phyloP scores from a whole-genome alignment of 225 moss, liverwort and hornwort genomes.

The Bryum argenteum region DNA sequence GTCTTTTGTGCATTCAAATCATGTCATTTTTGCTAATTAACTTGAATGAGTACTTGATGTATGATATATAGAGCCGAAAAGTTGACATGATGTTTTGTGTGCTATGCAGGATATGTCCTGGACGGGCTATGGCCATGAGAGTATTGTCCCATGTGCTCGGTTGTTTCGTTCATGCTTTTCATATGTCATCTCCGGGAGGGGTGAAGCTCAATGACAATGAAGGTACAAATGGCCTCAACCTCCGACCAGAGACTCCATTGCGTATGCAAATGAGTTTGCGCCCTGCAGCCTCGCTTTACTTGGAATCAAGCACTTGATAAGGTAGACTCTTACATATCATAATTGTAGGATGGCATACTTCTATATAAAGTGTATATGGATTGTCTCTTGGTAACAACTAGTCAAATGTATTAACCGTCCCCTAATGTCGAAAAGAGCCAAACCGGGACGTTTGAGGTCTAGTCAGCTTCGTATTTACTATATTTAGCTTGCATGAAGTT shows the following conservation, averaged over 20 bases:
- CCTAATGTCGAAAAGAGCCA: too few species aligned
- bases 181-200: constrained; percentile 19
- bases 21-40: too few species aligned
- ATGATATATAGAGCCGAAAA: too few species aligned
- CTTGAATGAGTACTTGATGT: too few species aligned
- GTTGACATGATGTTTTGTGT: too few species aligned
- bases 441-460: too few species aligned
- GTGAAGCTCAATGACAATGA: constrained; percentile 7
- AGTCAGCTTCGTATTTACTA: too few species aligned
- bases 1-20: too few species aligned
- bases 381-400: too few species aligned
- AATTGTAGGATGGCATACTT: background rate
- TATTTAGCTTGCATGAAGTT: too few species aligned
- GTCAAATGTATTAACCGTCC: too few species aligned
- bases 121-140: constrained; percentile 37
- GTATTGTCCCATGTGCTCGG: constrained; percentile 10
- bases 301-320: background rate
- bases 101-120: constrained; percentile 37
- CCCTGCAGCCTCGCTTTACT: constrained; percentile 23
- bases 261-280: constrained; percentile 18
- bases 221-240: constrained; percentile 25
- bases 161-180: constrained; percentile 31
- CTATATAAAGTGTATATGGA: too few species aligned
- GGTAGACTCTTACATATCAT: background rate
- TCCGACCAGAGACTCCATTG: constrained; percentile 27